Conservation (phyloP, 1,139 yeast genomes). For the Nakaseomyces uthaithaninus region DNA sequence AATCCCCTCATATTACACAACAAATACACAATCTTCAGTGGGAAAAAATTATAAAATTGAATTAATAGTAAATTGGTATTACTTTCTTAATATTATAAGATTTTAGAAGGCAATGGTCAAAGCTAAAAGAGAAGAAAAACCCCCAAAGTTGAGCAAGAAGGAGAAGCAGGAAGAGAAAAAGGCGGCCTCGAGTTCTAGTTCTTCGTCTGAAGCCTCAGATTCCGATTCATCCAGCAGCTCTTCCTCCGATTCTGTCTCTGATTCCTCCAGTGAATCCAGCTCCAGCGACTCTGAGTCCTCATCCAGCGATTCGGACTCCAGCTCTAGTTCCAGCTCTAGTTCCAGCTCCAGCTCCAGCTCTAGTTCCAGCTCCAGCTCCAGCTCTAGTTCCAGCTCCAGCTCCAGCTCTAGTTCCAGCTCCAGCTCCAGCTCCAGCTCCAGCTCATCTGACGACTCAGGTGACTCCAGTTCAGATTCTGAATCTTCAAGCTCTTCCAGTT, state of each 20-base stretch:
- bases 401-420: conserved; percentile 14
- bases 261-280: too few species aligned
- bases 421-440: conserved; percentile 14
- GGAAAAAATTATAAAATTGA: too few species aligned
- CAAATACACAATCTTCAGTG: too few species aligned
- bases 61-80: too few species aligned
- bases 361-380: conserved; percentile 13
- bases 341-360: conserved; percentile 17
- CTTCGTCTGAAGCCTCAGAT: conserved; percentile 11
- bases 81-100: too few species aligned
- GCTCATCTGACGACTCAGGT: conserved; percentile 9
- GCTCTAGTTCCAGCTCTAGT: conserved; percentile 14
- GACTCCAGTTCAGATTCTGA: conserved; percentile 12
- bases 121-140: conserved; percentile 10
- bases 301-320: conserved; percentile 13
- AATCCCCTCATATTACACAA: too few species aligned
- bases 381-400: conserved; percentile 13
- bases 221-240: conserved; percentile 18
- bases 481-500: conserved; percentile 15
- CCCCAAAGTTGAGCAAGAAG: conserved; percentile 28
- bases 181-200: conserved; percentile 10
- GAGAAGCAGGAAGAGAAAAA: conserved; percentile 17
- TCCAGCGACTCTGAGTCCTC: conserved; percentile 10
- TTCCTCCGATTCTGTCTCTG: conserved; percentile 25
- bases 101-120: neutral